Percentiles rank a stretch among this genome's conserved stretches.
Evolutionary conservation across 116 monocot species (phyloP).

Genomic region (Iris pallida): DNA sequence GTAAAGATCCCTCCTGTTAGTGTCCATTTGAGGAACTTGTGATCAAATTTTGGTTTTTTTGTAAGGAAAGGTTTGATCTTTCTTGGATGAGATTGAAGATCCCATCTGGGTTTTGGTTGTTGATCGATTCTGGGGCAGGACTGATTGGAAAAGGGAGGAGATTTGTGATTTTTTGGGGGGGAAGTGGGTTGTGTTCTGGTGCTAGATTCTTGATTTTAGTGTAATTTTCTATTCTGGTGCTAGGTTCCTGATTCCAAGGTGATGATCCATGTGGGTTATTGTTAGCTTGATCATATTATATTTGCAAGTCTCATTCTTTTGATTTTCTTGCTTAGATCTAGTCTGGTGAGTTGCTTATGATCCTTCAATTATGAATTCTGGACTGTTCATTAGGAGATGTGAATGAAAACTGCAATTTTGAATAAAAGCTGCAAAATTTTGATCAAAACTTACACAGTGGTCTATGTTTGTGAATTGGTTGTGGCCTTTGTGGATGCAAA

Average conservation of each 20-base stretch:
- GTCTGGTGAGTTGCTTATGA: no score
- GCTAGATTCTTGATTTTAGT: not conserved
- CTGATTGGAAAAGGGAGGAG: no score
- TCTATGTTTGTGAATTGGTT: not conserved
- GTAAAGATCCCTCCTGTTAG: no score
- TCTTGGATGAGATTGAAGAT: not conserved
- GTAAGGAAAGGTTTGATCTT: not conserved
- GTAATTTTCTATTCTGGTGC: not conserved
- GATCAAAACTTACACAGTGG: no score
- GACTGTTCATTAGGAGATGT: not conserved
- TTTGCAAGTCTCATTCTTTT: not conserved
- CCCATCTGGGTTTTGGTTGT: not conserved
- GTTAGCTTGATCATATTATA: not conserved
- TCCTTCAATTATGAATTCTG: not conserved
- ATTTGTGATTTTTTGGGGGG: not conserved
- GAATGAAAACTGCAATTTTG: no score
- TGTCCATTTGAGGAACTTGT: no score
- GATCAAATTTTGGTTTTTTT: not conserved
- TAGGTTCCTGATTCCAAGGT: not conserved
- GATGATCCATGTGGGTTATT: slow-evolving; percentile 3
- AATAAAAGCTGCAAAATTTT: no score
- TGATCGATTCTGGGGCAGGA: no score
- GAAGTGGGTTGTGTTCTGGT: not conserved
- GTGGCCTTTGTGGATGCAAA: not conserved
- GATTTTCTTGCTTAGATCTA: not conserved